Percentiles rank a stretch among this genome's conserved stretches.
phyloP scores from a whole-genome alignment of 768 basidiomycete species.

The Kwoniella newhampshirensis region DNA sequence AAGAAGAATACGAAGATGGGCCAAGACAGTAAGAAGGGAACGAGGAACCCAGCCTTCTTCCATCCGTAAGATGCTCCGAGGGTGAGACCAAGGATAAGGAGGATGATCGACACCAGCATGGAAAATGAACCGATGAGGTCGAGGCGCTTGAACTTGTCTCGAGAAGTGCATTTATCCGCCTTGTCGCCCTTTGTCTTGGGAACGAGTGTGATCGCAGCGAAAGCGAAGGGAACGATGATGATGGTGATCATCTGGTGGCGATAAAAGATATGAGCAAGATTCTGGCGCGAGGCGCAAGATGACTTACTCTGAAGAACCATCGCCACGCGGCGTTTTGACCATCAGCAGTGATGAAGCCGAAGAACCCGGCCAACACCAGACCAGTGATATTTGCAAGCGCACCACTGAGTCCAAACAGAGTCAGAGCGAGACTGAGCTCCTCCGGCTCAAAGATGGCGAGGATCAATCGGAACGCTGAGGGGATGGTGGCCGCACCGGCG shows the following conservation, averaged over 20 bases:
- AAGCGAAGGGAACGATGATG: conserved; percentile 19
- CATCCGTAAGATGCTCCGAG: conserved; percentile 49
- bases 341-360: conserved; percentile 33
- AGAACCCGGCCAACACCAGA: conserved; percentile 34
- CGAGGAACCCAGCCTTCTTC: conserved; percentile 43
- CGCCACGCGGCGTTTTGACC: conserved; percentile 43
- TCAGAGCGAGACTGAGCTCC: conserved; percentile 29
- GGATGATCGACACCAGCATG: conserved; percentile 44
- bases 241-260: conserved; percentile 19
- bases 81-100: conserved; percentile 50
- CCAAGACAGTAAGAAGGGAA: conserved; percentile 43
- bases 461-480: conserved; percentile 39
- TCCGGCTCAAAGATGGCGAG: conserved; percentile 31
- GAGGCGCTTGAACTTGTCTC: conserved; percentile 36
- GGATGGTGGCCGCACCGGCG: conserved; percentile 31
- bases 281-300: no score
- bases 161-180: conserved; percentile 10
- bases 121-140: conserved; percentile 40
- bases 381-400: conserved; percentile 33
- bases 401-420: conserved; percentile 31
- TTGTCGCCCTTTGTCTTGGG: conserved; percentile 25
- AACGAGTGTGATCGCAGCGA: conserved; percentile 18
- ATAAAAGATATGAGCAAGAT: no score
- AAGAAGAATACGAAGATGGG: conserved; percentile 46
- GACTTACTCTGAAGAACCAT: conserved; percentile 41